Base-by-base conservation (phyloP, 78 protist genomes). In the Dictyostelium intermedium region DNA sequence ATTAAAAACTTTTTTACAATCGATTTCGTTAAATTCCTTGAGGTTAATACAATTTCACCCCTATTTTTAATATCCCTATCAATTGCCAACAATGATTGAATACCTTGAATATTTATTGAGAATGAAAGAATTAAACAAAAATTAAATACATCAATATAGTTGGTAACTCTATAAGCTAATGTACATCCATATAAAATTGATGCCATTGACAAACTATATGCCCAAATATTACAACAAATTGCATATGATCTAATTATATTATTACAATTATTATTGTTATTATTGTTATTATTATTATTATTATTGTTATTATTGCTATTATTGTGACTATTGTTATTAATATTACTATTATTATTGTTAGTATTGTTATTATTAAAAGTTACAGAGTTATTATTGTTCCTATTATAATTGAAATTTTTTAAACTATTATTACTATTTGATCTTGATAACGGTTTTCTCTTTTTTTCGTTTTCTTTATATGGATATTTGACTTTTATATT, bases 151-250 rank as follows among this genome's bases (percentile, higher is more conserved):
- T 73, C 80, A 34, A 73, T 73, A 27, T 30, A 25, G 9, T 73
- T 73, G 5, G 80, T 77, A 18, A 32, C 56, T n/a, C 56, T 77
- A 77, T 41, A 77, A 5, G 83, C 83, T n/a, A 77, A 39, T n/a
- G 83, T n/a, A 39, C 50, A 41, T 3, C 83, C 83, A 77, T 32
- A 77, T 23, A 77, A 25, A 23, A 77, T 35, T n/a, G 56, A 23
- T 41, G 83, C 35, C 83, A 77, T 77, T 77, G 83, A 39, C n/a
- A 39, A 35, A 32, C 50, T 25, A 41, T n/a, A 39, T 77, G 83
- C 45, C 63, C 83, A 35, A n/a, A 77, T 41, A 23, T 77, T 77
- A 39, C 45, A 34, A 77, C 35, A 23, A 77, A 41, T 23, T 39
- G 41, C 50, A 41, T 77, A 77, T 77, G 35, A n/a, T 16, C 41